phyloP scores from a whole-genome alignment of 164 flowering plant genomes.

The Dillenia turbinata region DNA sequence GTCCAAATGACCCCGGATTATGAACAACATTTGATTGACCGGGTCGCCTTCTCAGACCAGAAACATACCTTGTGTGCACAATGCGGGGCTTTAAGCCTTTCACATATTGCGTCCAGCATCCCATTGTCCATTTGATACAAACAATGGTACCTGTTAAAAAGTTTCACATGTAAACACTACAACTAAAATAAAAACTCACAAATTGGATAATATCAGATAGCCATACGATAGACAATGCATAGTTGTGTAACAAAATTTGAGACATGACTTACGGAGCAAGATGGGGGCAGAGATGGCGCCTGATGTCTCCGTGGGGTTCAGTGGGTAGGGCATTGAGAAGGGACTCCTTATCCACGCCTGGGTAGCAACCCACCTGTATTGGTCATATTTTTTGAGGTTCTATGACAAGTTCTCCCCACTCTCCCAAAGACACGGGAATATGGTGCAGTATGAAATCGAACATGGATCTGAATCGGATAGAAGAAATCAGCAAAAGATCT shows the following conservation, averaged over 20 bases:
- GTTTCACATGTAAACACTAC: background rate
- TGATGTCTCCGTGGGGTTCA: slow-evolving; percentile 86
- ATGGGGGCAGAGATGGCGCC: slow-evolving; percentile 87
- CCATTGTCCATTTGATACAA: slow-evolving; percentile 93
- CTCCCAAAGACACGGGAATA: slow-evolving; percentile 94
- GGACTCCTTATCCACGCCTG: slow-evolving; percentile 86
- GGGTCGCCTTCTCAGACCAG: slow-evolving; percentile 91
- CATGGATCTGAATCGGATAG: slow-evolving; percentile 60
- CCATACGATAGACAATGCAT: no score
- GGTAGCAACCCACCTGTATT: slow-evolving; percentile 89
- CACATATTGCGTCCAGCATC: slow-evolving; percentile 89
- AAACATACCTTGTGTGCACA: slow-evolving; percentile 69
- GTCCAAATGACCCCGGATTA: slow-evolving; percentile 85
- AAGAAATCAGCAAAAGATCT: slow-evolving; percentile 72
- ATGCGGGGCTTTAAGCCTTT: slow-evolving; percentile 84
- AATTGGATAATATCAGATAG: background rate
- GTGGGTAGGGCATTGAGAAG: slow-evolving; percentile 75
- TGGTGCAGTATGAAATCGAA: slow-evolving; percentile 79
- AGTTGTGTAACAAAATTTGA: no score
- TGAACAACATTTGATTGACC: slow-evolving; percentile 86
- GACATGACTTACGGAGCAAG: slow-evolving; percentile 70
- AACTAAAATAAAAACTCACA: no score
- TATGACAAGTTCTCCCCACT: slow-evolving; percentile 90
- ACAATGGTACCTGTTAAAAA: slow-evolving; percentile 66
- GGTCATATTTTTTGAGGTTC: slow-evolving; percentile 70